Percentiles rank a stretch among this genome's conserved stretches.
Conservation (phyloP, 805 yeast genomes). For the Yueomyces sp. region DNA sequence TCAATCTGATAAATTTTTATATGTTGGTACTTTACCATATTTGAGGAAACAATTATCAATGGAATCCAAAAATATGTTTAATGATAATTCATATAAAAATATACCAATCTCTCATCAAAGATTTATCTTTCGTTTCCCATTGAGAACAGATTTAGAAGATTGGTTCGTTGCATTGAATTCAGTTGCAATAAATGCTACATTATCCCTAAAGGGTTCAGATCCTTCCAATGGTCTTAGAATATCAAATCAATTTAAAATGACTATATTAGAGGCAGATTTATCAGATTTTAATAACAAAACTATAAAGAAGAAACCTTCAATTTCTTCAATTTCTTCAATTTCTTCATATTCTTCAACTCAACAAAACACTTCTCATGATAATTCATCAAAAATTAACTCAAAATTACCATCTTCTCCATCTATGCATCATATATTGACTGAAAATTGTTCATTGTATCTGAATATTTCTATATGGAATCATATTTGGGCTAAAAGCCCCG, state of each 20-base stretch:
- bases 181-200: constrained; percentile 41
- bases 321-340: not conserved
- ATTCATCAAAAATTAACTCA: not conserved
- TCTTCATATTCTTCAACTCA: not conserved
- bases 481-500: constrained; percentile 69
- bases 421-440: not conserved
- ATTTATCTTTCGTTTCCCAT: constrained; percentile 43
- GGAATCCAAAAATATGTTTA: not conserved
- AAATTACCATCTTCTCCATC: constrained; percentile 7
- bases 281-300: constrained; percentile 10
- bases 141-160: constrained; percentile 59
- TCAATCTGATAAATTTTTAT: constrained; percentile 44
- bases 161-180: constrained; percentile 61
- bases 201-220: constrained; percentile 17
- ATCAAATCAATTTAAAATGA: constrained; percentile 39
- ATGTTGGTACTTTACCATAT: constrained; percentile 41
- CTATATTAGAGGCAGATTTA: constrained; percentile 54
- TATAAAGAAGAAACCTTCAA: too few relatives aligned
- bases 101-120: constrained; percentile 5
- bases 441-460: constrained; percentile 32
- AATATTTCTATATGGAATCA: constrained; percentile 63
- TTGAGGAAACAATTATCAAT: constrained; percentile 30
- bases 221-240: constrained; percentile 33
- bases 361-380: not conserved
- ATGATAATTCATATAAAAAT: not conserved